phyloP scores from a whole-genome alignment of 1,284 basidiomycete species.

The Sparassis latifolia region DNA sequence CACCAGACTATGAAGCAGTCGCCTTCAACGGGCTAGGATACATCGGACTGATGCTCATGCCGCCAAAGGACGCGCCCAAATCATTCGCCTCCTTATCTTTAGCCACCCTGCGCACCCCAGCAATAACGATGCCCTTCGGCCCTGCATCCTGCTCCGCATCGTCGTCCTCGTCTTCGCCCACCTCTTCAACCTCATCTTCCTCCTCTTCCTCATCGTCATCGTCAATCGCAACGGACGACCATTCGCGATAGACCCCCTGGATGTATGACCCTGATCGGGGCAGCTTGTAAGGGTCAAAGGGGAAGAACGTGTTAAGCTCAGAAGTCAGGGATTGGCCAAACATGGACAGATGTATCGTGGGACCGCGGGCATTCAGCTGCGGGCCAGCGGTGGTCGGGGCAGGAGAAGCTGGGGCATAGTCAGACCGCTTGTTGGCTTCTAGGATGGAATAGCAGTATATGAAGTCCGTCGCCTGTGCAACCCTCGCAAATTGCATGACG shows the following conservation, averaged over 20 bases:
- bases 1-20: neutral
- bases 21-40: slow-evolving; percentile 4
- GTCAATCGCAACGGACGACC: slow-evolving; percentile 69
- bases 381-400: slow-evolving; percentile 1
- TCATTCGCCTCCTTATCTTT: slow-evolving; percentile 31
- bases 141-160: slow-evolving; percentile 2
- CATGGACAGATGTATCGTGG: slow-evolving; percentile 24
- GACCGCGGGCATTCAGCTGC: slow-evolving; percentile 1
- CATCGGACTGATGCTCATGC: slow-evolving; percentile 76
- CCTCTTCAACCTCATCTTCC: slow-evolving; percentile 39
- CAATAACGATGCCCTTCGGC: slow-evolving; percentile 9
- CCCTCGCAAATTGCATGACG: slow-evolving; percentile 90
- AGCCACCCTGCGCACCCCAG: slow-evolving; percentile 11
- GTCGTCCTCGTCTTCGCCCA: slow-evolving; percentile 28
- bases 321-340: slow-evolving; percentile 43
- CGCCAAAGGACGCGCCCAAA: slow-evolving; percentile 60
- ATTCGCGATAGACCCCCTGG: slow-evolving; percentile 68
- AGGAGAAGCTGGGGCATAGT: slow-evolving; percentile 28
- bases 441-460: slow-evolving; percentile 94
- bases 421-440: slow-evolving; percentile 71
- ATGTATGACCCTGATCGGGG: slow-evolving; percentile 69
- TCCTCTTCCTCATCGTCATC: slow-evolving; percentile 63
- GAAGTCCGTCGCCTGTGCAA: slow-evolving; percentile 89
- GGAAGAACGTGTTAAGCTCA: slow-evolving; percentile 93
- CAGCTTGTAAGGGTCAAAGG: slow-evolving; percentile 96